Conservation (phyloP, 2,329 filamentous ascomycete species). For the Calonectria pauciramosa region DNA sequence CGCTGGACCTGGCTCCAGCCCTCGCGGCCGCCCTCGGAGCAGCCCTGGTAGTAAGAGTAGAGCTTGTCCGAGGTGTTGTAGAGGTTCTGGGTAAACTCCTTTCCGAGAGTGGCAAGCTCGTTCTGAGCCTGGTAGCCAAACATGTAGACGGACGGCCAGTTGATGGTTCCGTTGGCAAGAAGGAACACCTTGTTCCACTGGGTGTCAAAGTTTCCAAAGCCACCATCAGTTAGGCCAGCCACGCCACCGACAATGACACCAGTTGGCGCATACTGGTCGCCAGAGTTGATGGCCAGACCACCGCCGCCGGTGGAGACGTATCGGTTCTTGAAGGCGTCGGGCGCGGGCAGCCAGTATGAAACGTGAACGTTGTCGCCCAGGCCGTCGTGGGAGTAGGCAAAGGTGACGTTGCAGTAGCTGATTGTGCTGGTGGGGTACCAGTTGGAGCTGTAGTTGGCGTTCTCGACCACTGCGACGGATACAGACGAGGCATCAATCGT, state of each 20-base stretch:
- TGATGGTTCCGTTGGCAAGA: conserved; percentile 54
- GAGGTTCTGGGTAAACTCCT: conserved; percentile 57
- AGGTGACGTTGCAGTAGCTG: conserved; percentile 24
- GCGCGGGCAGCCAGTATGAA: conserved; percentile 20
- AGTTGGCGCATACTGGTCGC: conserved; percentile 49
- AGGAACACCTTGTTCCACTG: conserved; percentile 54
- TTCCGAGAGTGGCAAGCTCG: conserved; percentile 56
- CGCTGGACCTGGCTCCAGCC: conserved; percentile 65
- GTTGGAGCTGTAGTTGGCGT: conserved; percentile 12
- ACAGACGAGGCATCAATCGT: conserved; percentile 14
- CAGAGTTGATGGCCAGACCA: conserved; percentile 56
- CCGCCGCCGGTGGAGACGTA: conserved; percentile 47
- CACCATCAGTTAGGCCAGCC: conserved; percentile 63
- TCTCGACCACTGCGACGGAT: neutral
- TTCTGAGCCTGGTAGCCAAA: conserved; percentile 55
- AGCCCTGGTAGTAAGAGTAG: conserved; percentile 67
- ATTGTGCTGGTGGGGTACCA: conserved; percentile 20
- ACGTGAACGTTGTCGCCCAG: conserved; percentile 18
- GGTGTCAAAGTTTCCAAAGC: conserved; percentile 62
- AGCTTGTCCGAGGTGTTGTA: conserved; percentile 51
- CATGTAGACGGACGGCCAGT: conserved; percentile 53
- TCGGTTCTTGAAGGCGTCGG: conserved; percentile 12
- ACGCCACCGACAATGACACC: conserved; percentile 63
- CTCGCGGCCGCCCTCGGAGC: conserved; percentile 66
- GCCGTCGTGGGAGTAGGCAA: conserved; percentile 19